Conservation (phyloP, 768 basidiomycete species). For the Tricholoma matsutake region DNA sequence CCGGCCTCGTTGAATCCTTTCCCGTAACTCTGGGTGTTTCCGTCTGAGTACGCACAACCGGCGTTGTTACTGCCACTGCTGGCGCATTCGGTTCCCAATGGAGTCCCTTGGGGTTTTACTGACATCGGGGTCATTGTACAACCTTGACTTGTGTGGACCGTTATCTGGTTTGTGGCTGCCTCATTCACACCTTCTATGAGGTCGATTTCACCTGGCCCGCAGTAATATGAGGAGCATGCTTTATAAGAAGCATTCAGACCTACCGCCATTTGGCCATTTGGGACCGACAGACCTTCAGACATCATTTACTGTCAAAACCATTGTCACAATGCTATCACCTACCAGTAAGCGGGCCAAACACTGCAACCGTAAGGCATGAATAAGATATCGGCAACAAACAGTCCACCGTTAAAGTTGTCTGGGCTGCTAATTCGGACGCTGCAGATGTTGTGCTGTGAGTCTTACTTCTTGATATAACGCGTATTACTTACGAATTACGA, state of each 20-base stretch:
- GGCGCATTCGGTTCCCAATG: slow-evolving; percentile 33
- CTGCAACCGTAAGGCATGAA: slow-evolving; percentile 70
- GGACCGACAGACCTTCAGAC: slow-evolving; percentile 36
- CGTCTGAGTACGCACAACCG: slow-evolving; percentile 50
- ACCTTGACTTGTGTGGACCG: slow-evolving; percentile 54
- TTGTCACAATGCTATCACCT: background rate
- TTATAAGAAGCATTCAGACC: slow-evolving; percentile 7
- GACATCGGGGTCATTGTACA: slow-evolving; percentile 31
- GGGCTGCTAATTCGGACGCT: slow-evolving; percentile 68
- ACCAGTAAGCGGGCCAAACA: slow-evolving; percentile 59
- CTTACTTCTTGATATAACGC: slow-evolving; percentile 6
- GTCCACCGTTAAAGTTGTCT: slow-evolving; percentile 57
- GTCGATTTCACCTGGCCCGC: slow-evolving; percentile 55
- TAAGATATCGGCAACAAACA: slow-evolving; percentile 73
- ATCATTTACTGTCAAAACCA: background rate
- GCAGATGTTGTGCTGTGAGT: background rate
- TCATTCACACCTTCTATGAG: slow-evolving; percentile 71
- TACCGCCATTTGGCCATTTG: slow-evolving; percentile 51
- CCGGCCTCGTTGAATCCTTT: slow-evolving; percentile 38
- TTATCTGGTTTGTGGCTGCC: slow-evolving; percentile 55
- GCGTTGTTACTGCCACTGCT: slow-evolving; percentile 37
- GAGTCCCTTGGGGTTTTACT: slow-evolving; percentile 20
- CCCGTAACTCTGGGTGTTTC: slow-evolving; percentile 37
- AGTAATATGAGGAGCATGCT: slow-evolving; percentile 1
- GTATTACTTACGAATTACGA: slow-evolving; percentile 49